Percentiles rank a stretch among this genome's conserved stretches.
These are phyloP conservation scores for Yamadazyma buinensis DNA, from an alignment of 1,139 yeast species.

Conservation along the genomic window DNA sequence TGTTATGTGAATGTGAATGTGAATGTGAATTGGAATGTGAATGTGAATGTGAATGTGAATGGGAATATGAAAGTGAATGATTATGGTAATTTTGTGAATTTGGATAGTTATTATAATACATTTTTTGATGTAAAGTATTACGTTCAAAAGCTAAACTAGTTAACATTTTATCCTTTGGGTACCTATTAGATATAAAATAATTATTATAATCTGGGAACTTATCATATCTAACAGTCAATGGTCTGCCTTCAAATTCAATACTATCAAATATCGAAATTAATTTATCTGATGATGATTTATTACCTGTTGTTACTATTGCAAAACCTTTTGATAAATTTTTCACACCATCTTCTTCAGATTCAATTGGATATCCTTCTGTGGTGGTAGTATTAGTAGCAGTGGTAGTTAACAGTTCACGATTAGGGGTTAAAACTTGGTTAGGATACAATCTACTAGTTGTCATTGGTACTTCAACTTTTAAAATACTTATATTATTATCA, in stretches of 20 bases:
- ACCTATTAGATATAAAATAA: constrained; percentile 28
- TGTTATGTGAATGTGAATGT: neutral
- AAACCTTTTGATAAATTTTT: constrained; percentile 46
- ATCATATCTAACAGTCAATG: constrained; percentile 58
- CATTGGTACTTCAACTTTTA: constrained; percentile 56
- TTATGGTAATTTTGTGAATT: constrained; percentile 1
- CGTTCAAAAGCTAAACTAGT: constrained; percentile 32
- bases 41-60: neutral
- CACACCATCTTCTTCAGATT: neutral
- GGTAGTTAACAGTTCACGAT: neutral
- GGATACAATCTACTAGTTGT: constrained; percentile 15
- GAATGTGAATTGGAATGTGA: neutral
- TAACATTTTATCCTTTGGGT: constrained; percentile 18
- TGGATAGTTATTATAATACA: constrained; percentile 23
- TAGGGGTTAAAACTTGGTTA: neutral
- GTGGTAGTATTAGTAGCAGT: no score
- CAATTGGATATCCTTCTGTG: neutral
- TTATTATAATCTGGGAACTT: constrained; percentile 41
- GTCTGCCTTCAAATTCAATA: constrained; percentile 52
- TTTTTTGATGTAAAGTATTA: constrained; percentile 31
- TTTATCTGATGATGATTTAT: constrained; percentile 45
- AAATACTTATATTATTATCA: constrained; percentile 26
- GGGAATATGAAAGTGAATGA: neutral
- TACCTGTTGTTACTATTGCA: constrained; percentile 58
- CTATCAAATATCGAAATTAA: constrained; percentile 52